Base-by-base conservation (phyloP, 768 basidiomycete genomes). In the Suillus americanus region DNA sequence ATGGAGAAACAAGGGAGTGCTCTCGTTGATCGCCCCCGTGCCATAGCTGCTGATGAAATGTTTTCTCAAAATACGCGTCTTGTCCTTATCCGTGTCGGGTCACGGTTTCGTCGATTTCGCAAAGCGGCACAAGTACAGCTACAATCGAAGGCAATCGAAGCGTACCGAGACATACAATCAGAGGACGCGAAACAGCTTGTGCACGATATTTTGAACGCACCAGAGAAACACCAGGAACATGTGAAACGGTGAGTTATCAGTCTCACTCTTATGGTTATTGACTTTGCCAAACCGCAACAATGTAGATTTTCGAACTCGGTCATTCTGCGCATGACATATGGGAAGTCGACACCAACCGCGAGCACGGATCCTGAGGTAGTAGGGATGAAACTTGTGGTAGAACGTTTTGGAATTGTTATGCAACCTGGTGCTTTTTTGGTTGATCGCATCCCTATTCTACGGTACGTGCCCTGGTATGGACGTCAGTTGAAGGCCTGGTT, bases 1-100 rank as follows among this genome's bases (percentile, higher is more conserved):
- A 82, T 86, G 83, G 85, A 86, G 71, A 82, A 82, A 62, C 83
- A 85, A 68, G 85, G 85, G 3, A 82, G 81, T 1, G 68, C 75
- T 0, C 73, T 82, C 14, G 80, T 78, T 0, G 85, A 86, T 68
- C 71, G 85, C 51, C 85, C 85, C 6, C 66, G 70, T 2, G 79
- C 75, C 40, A 84, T 86, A 48, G 78, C 84, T 1, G 85, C 81
- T 0, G 85, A 83, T 3, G 82, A 85, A 62, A 83, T 82, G 0
- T 74, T 86, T 0, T 82, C 80, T 0, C 84, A 85, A 5, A 84
- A 83, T 0, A 86, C 85, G 84, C 71, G 85, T n/a, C 76, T 82
- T 25, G 65, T 86, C 46, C 73, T 85, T 20, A 84, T 81, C 6
- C 79, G 80, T 0, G 79, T 79, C 3, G 85, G 84, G 1, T 83